Conservation (phyloP, 441 rosid genomes). For the Pelargonium australe region DNA sequence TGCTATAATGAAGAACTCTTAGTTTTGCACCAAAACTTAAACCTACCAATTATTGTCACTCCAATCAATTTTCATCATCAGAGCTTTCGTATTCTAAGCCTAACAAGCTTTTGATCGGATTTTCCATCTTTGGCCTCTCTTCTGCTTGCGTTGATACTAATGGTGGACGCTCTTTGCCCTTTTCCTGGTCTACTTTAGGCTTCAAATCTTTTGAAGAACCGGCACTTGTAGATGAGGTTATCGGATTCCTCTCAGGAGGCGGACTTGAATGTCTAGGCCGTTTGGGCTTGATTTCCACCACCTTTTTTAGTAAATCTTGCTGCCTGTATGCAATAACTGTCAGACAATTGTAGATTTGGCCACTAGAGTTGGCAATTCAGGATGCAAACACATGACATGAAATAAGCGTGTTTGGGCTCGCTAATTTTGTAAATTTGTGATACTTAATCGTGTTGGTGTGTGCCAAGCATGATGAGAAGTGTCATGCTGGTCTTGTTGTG, state of each 20-base stretch:
- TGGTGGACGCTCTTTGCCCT: conserved; percentile 22
- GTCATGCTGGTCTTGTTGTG: too few relatives aligned
- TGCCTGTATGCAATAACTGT: conserved; percentile 41
- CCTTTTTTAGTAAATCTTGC: conserved; percentile 77
- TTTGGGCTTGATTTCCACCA: conserved; percentile 82
- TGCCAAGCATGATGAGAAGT: too few relatives aligned
- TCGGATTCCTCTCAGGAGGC: conserved; percentile 24
- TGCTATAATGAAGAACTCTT: too few relatives aligned
- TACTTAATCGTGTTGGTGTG: too few relatives aligned
- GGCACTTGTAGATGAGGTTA: conserved; percentile 27
- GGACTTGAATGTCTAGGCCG: conserved; percentile 36
- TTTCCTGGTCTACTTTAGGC: conserved; percentile 23
- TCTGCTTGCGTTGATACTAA: conserved; percentile 23
- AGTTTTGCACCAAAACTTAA: too few relatives aligned
- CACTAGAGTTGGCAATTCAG: neutral
- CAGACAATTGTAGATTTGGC: neutral
- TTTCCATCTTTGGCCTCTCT: conserved; percentile 25
- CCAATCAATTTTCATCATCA: conserved; percentile 42
- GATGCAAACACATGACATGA: neutral
- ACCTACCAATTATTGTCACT: neutral
- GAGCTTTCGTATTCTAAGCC: conserved; percentile 84
- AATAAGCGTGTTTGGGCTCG: too few relatives aligned
- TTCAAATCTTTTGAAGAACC: conserved; percentile 23
- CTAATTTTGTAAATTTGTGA: too few relatives aligned
- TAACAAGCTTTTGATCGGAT: conserved; percentile 53